Base-by-base conservation (phyloP, 2,329 filamentous ascomycete genomes). In the Alternaria burnsii region DNA sequence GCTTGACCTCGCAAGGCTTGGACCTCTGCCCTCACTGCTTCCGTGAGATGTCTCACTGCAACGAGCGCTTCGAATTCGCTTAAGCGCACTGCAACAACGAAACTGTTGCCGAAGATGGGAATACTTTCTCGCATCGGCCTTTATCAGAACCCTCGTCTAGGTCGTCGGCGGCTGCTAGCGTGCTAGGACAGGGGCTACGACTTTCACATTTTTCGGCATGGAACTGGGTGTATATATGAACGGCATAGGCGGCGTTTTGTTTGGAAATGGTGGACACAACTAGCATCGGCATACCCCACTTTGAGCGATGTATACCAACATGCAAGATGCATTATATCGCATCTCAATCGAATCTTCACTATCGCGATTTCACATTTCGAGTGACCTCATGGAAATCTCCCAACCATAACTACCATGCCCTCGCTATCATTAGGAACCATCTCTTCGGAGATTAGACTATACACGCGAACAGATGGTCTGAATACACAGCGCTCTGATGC, bases 1-100 rank as follows among this genome's bases (percentile, higher is more conserved):
- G 58, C 6, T 48, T 60, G 54, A 67, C 60, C 12, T 65, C 58
- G 2, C 70, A 72, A 47, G 70, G 70, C 9, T 59, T 72, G 14
- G 65, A 71, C 46, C 68, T 72, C 1, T 72, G 70, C 60, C 70
- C 70, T 44, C 70, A 72, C 52, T 72, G 70, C 67, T 72, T 67
- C 57, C 68, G 70, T 11, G 70, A 72, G 55, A 65, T 70, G 64
- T 65, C 62, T 46, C 70, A 72, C 43, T 72, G 70, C 64, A 67
- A 67, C 20, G 70, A 72, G 58, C 56, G 70, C 3, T 72, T 71
- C 55, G 68, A 68, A 12, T 70, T 72, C 18, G 70, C 66, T 52
- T 72, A 59, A 53, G 16, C n/a, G 20, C 3, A 8, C 7, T 9
- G 41, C 30, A 24, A 38, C 12, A 4, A 9, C n/a, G 16, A 10